Conservation (phyloP, 192 early-diverging fungal species). For the Allomyces macrogynus region DNA sequence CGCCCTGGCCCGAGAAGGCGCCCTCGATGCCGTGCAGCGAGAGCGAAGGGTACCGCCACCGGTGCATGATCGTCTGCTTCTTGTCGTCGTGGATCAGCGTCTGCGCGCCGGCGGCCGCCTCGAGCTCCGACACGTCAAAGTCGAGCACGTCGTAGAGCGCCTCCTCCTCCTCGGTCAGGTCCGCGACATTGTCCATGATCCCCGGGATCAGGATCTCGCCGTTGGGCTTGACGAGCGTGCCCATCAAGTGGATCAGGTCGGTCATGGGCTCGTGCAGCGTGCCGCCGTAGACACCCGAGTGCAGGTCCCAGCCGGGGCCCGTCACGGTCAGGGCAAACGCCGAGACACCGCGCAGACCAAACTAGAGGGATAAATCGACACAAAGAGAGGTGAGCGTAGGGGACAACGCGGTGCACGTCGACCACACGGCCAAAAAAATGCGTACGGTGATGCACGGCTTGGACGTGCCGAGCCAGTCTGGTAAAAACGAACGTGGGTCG, state of each 20-base stretch:
- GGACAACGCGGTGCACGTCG: constrained; percentile 12
- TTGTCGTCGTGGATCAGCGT: constrained; percentile 57
- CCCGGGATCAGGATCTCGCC: constrained; percentile 85
- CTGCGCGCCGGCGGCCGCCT: constrained; percentile 50
- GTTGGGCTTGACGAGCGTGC: constrained; percentile 56
- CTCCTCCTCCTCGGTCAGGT: constrained; percentile 64
- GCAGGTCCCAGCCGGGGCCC: constrained; percentile 78
- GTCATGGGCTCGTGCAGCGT: constrained; percentile 97
- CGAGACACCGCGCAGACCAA: constrained; percentile 21
- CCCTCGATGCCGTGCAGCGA: constrained; percentile 96
- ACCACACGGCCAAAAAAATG: constrained; percentile 36
- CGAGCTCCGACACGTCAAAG: constrained; percentile 60
- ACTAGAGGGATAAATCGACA: constrained; percentile 1
- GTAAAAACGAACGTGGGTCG: constrained; percentile 4
- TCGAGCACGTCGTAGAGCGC: constrained; percentile 60
- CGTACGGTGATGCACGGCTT: constrained; percentile 96
- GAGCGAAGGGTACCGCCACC: constrained; percentile 89
- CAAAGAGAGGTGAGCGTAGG: constrained; percentile 1
- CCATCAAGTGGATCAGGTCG: constrained; percentile 66
- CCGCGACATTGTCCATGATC: constrained; percentile 74
- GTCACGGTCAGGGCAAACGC: constrained; percentile 43
- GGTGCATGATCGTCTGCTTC: constrained; percentile 62
- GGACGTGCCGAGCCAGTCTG: constrained; percentile 75
- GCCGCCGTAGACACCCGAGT: constrained; percentile 90
- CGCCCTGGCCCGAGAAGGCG: constrained; percentile 78